phyloP scores from a whole-genome alignment of 208 protist species.

The Acanthamoeba royreba region DNA sequence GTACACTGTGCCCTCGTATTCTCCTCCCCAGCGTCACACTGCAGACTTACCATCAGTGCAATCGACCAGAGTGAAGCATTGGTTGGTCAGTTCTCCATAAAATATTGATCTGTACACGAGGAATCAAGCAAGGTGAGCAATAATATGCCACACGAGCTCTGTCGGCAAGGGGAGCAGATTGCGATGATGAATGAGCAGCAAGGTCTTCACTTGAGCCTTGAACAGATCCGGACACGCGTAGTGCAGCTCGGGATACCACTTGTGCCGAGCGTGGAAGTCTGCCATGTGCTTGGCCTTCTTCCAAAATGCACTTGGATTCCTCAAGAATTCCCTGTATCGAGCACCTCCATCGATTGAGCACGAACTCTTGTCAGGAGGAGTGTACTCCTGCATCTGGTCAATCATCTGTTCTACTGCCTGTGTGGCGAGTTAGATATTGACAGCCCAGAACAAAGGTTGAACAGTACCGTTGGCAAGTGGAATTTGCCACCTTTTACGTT shows the following conservation, averaged over 20 bases:
- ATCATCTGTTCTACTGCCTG: background rate
- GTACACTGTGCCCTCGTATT: no score
- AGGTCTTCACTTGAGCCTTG: background rate
- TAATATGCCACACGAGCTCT: background rate
- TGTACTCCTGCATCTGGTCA: background rate
- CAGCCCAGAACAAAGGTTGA: background rate
- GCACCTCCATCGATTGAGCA: no score
- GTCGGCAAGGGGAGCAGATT: background rate
- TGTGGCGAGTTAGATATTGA: background rate
- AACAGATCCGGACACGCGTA: background rate
- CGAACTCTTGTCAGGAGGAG: no score
- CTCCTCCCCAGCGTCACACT: no score
- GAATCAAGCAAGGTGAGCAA: background rate
- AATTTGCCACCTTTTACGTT: background rate
- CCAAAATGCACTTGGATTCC: no score
- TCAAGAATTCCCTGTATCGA: no score
- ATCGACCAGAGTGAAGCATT: no score
- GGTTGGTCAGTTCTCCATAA: no score
- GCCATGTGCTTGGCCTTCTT: background rate
- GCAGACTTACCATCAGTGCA: no score
- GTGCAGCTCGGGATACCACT: background rate
- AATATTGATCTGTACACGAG: no score
- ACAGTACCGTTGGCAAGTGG: background rate
- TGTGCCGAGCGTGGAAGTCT: background rate
- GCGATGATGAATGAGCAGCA: background rate